Conservation (phyloP, 2,329 filamentous ascomycete species). For the Endoconidiophora polonica region DNA sequence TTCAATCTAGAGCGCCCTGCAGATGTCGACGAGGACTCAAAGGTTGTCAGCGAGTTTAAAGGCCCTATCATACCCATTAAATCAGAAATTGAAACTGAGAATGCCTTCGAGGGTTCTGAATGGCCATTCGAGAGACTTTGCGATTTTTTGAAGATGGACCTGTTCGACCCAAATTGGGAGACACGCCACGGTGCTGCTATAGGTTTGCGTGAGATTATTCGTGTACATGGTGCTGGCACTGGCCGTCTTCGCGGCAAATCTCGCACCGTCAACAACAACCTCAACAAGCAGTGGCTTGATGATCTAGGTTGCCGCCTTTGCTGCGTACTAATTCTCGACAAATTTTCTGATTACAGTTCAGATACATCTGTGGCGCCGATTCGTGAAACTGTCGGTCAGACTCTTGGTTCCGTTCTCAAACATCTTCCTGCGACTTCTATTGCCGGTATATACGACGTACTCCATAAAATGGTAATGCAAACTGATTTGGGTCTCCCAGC, state of each 20-base stretch:
- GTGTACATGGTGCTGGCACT: slow-evolving; percentile 80
- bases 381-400: slow-evolving; percentile 86
- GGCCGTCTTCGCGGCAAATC: slow-evolving; percentile 58
- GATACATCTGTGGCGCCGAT: slow-evolving; percentile 96
- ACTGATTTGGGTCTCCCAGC: slow-evolving; percentile 57
- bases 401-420: slow-evolving; percentile 72
- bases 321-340: slow-evolving; percentile 91
- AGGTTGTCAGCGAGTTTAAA: slow-evolving; percentile 91
- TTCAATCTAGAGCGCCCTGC: slow-evolving; percentile 71
- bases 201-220: slow-evolving; percentile 77
- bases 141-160: slow-evolving; percentile 81
- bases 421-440: slow-evolving; percentile 69
- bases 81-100: slow-evolving; percentile 65
- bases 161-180: slow-evolving; percentile 91
- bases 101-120: slow-evolving; percentile 59
- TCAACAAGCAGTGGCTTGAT: slow-evolving; percentile 79
- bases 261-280: slow-evolving; percentile 54
- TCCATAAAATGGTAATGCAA: slow-evolving; percentile 86
- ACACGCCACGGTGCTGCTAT: slow-evolving; percentile 91
- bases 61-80: slow-evolving; percentile 67
- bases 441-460: slow-evolving; percentile 64
- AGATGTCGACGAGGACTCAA: slow-evolving; percentile 73
- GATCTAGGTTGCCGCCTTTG: slow-evolving; percentile 89
- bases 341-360: slow-evolving; percentile 94
- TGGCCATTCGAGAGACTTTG: slow-evolving; percentile 93